phyloP scores from a whole-genome alignment of 2,329 filamentous ascomycete species.

The Trichoderma polysporum region DNA sequence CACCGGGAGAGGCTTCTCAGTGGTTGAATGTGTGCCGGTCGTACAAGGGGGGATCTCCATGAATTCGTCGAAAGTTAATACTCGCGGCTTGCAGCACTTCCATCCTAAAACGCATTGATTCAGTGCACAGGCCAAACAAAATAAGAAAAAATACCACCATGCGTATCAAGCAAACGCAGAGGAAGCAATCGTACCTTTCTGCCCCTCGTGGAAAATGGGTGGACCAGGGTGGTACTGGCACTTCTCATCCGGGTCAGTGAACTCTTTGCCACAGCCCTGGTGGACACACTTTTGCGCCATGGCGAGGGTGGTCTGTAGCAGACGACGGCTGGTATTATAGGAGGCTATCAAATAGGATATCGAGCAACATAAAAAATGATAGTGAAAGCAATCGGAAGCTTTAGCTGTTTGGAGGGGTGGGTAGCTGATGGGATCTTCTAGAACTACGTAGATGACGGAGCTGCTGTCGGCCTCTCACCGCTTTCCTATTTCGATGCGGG shows the following conservation, averaged over 20 bases:
- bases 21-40: constrained; percentile 85
- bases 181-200: constrained; percentile 70
- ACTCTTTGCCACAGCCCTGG: constrained; percentile 90
- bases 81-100: constrained; percentile 98
- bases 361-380: not conserved
- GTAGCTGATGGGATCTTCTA: constrained; percentile 37
- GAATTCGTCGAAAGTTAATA: constrained; percentile 98
- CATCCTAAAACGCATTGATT: constrained; percentile 64
- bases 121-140: not conserved
- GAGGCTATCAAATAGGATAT: not conserved
- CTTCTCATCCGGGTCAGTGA: constrained; percentile 75
- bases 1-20: constrained; percentile 65
- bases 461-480: constrained; percentile 31
- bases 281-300: constrained; percentile 91
- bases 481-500: constrained; percentile 38
- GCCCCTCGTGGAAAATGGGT: constrained; percentile 94
- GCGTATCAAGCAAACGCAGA: not conserved
- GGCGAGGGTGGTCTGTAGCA: constrained; percentile 7
- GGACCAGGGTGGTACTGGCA: constrained; percentile 93
- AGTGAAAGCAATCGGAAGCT: not conserved
- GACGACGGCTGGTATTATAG: not conserved
- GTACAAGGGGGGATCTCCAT: constrained; percentile 90
- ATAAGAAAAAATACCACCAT: not conserved
- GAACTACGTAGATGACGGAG: constrained; percentile 36
- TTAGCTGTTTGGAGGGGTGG: constrained; percentile 34